A percentile compares a stretch with the other conserved stretches of the same genome.
Evolutionary conservation across 139 green algal species (phyloP).

Genomic region (Astrephomene gubernaculifera): DNA sequence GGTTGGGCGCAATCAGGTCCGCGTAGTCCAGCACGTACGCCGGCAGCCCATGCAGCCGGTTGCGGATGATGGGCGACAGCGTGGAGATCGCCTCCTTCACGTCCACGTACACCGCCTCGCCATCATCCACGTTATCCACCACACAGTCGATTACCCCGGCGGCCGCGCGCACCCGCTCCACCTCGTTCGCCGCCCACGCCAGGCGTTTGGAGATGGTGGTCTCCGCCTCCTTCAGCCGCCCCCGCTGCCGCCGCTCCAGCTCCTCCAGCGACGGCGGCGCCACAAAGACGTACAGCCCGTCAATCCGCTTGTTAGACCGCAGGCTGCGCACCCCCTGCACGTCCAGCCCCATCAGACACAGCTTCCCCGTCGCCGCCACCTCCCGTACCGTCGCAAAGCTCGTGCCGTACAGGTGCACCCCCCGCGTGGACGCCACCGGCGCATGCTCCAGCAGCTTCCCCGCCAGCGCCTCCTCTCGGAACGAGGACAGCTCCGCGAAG

Average conservation of each 20-base stretch:
- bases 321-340: conserved; percentile 62
- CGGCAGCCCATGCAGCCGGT: conserved; percentile 77
- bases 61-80: conserved; percentile 81
- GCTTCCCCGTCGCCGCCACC: conserved; percentile 76
- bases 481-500: conserved; percentile 63
- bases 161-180: conserved; percentile 2
- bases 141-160: conserved; percentile 15
- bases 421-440: conserved; percentile 24
- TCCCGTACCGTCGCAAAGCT: conserved; percentile 69
- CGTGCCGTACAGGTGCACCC: conserved; percentile 65
- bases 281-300: conserved; percentile 78
- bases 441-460: conserved; percentile 58
- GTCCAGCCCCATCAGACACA: conserved; percentile 80
- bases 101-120: conserved; percentile 17
- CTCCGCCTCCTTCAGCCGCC: conserved; percentile 66
- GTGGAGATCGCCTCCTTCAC: conserved; percentile 78
- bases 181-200: conserved; percentile 57
- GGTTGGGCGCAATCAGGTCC: conserved; percentile 83
- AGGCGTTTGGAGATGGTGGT: conserved; percentile 68
- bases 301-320: conserved; percentile 70
- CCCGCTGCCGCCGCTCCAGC: conserved; percentile 64
- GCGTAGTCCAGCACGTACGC: conserved; percentile 87
- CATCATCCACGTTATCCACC: conserved; percentile 40
- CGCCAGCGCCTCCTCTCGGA: conserved; percentile 32
- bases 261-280: conserved; percentile 63